Evolutionary conservation across 225 moss, liverwort and hornwort genomes (phyloP), one percentile per base, ranked within the genome.

Genomic region (Sphagnum contortum): DNA sequence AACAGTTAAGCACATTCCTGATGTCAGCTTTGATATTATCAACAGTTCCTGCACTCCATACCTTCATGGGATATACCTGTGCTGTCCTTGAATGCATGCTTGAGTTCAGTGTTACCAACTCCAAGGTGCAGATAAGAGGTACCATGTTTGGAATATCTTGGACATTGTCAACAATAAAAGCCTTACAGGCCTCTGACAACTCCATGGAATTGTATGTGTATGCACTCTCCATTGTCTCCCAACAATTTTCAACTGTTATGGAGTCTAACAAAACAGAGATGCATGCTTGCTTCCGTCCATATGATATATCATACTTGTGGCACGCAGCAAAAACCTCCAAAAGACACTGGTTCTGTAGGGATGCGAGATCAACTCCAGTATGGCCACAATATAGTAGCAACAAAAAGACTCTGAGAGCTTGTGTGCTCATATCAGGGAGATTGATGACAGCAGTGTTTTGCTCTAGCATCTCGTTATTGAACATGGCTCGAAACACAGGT

Each of bases 11-110:
- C 13, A 53, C 64, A 44, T 64, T 64, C 52, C 53, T 64, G 50
- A 64, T 64, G 64, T 64, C 64, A 3, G 64, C 64, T 64, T 64
- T 64, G 64, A 64, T 64, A 48, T 64, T 64, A 48, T 64, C 64
- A 52, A 64, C 51, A 64, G 64, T 64, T 10, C 64, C 64, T 64
- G 64, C 64, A 51, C 64, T 64, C 64, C 64, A 64, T 52, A 64
- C 64, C 64, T 64, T 64, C 64, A 64, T 64, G 11, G 64, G 50
- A 64, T 64, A 52, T 10, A 64, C 64, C 64, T 64, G 29, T 52
- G 64, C 64, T 53, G 64, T 64, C 45, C 49, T 64, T 11, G 64
- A 64, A 44, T 64, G 53, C 7, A 64, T 64, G 53, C 64, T 64
- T 29, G 64, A 64, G 44, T 64, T 64, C 12, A 64, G 50, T 5